phyloP scores from a whole-genome alignment of 345 rosid genomes.

The Cardamine occulta region DNA sequence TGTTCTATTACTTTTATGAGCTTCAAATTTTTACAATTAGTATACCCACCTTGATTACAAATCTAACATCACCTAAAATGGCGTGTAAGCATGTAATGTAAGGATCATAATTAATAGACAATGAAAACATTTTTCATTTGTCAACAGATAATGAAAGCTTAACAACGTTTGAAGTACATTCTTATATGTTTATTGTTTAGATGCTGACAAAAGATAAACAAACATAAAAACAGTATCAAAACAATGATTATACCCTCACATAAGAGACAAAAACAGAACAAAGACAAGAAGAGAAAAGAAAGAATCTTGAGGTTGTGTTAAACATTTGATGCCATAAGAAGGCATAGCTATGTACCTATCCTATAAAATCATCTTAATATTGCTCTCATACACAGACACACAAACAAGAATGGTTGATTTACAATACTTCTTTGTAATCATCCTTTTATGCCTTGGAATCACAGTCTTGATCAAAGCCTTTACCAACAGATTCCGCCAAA shows the following conservation, averaged over 20 bases:
- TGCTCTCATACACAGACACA: constrained; percentile 22
- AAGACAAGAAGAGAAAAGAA: constrained; percentile 27
- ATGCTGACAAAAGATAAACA: neutral
- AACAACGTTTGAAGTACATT: constrained; percentile 22
- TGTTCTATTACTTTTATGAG: neutral
- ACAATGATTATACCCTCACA: constrained; percentile 25
- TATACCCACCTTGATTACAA: neutral
- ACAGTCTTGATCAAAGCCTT: constrained; percentile 30
- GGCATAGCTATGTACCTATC: neutral
- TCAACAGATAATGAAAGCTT: constrained; percentile 26
- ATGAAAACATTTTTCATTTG: neutral
- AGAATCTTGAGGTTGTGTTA: constrained; percentile 27
- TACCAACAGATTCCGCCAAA: constrained; percentile 10
- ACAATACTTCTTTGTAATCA: constrained; percentile 11
- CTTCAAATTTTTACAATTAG: neutral
- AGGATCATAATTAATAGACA: neutral
- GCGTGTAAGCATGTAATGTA: neutral
- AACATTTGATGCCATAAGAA: constrained; percentile 32
- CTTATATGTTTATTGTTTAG: neutral
- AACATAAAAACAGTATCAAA: constrained; percentile 24
- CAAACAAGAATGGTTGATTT: constrained; percentile 25
- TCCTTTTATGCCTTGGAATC: constrained; percentile 34
- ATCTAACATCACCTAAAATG: constrained; percentile 2
- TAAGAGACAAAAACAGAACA: constrained; percentile 41
- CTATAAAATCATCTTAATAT: constrained; percentile 17